Evolutionary conservation across 306 rosid genomes (phyloP).

Genomic region (Quercus rubra): DNA sequence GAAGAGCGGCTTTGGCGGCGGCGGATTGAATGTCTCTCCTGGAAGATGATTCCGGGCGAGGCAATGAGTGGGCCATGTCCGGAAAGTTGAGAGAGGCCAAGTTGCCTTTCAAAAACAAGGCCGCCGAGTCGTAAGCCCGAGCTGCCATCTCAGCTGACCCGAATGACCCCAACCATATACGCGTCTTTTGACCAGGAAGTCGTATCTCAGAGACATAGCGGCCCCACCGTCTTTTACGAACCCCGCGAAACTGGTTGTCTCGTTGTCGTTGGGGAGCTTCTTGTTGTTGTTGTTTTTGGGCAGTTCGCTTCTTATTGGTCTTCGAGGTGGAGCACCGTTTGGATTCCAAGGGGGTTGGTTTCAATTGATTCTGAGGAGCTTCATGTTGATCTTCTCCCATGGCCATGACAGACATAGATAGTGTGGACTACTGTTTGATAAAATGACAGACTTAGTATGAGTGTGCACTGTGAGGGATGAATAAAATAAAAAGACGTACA

Average conservation of each 20-base stretch:
- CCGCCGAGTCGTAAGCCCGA: constrained; percentile 54
- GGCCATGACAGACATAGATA: not conserved
- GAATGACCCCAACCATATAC: constrained; percentile 54
- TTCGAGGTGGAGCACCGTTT: not conserved
- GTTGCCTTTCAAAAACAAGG: constrained; percentile 39
- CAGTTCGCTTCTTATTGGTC: not conserved
- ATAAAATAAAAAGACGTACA: too few relatives aligned
- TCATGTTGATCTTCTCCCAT: not conserved
- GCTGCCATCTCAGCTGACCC: constrained; percentile 51
- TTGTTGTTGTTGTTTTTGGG: too few relatives aligned
- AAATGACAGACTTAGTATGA: not conserved
- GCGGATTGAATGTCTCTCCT: constrained; percentile 48
- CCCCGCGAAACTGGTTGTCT: constrained; percentile 27
- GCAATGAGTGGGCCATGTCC: constrained; percentile 25
- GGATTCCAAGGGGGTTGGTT: not conserved
- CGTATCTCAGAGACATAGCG: constrained; percentile 53
- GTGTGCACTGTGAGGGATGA: not conserved
- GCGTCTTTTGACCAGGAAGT: constrained; percentile 40
- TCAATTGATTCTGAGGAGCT: not conserved
- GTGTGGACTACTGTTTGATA: not conserved
- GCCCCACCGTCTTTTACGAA: constrained; percentile 53
- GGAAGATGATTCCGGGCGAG: constrained; percentile 39
- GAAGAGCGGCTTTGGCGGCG: constrained; percentile 45
- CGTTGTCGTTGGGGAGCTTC: not conserved
- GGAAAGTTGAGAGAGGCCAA: constrained; percentile 52